Base-by-base conservation (phyloP, 768 basidiomycete species). In the Hortiboletus campestris region DNA sequence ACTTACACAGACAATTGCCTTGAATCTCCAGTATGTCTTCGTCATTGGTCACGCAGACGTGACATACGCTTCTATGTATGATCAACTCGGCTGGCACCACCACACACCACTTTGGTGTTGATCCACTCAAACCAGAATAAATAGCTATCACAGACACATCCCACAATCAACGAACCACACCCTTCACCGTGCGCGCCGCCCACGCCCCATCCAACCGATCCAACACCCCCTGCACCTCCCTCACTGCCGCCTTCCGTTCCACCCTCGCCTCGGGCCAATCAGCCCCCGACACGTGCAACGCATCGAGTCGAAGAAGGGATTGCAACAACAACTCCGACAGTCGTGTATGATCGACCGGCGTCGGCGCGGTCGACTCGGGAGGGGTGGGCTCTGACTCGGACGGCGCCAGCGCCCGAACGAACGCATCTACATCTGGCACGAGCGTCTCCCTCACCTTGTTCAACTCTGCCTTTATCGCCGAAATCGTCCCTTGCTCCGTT, bases 261-360 rank as follows among this genome's bases (percentile, higher is more conserved):
- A 76, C 76, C 64, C 95, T 80, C 14, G 94, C 94, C 6, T 85
- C 78, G 10, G 81, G 79, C 89, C 93, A 97, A 47, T 84, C 80
- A 36, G 77, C 76, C 43, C 91, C 88, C 19, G 92, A 78, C 36
- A 65, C 45, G 39, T 76, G 74, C 63, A 97, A 78, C 47, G 88
- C 89, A 64, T 98, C 96, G 34, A 98, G 76, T 47, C 90, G 84
- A 19, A 98, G 80, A 28, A 98, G 77, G n/a, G 85, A 80, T 68
- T 97, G 94, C 25, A 97, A 78, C 25, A 98, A 79, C 53, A 91
- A 72, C 72, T 98, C 96, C 25, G 82, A 84, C 49, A 98, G 74
- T 17, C 90, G 73, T 13, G 74, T 72, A 59, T 85, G 82, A 51
- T 81, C 78, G n/a, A 59, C 0, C 39, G 63, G 48, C 11, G 66